phyloP scores from a whole-genome alignment of 768 basidiomycete species.

The Boletus bicolor region DNA sequence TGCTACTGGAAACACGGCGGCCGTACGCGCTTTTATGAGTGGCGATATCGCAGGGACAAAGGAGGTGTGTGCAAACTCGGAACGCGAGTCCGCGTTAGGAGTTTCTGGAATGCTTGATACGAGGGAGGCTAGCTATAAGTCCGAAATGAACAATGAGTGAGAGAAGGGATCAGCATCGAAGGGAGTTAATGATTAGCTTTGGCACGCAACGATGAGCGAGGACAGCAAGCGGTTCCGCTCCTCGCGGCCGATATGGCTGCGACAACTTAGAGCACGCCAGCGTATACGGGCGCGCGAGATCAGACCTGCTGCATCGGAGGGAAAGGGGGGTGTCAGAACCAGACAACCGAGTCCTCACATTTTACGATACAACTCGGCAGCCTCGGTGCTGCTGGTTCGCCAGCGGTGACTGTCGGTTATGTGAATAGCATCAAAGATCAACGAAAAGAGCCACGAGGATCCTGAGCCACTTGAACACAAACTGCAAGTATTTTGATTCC shows the following conservation, averaged over 20 bases:
- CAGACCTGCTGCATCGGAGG: constrained; percentile 3
- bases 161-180: constrained; percentile 35
- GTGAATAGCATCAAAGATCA: constrained; percentile 26
- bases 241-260: constrained; percentile 22
- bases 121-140: constrained; percentile 37
- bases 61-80: constrained; percentile 28
- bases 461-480: constrained; percentile 9
- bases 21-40: constrained; percentile 29
- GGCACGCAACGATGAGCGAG: constrained; percentile 27
- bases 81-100: constrained; percentile 30
- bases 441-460: constrained; percentile 10
- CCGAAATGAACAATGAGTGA: constrained; percentile 35
- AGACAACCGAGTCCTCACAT: constrained; percentile 21
- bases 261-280: constrained; percentile 5
- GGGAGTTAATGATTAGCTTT: constrained; percentile 34
- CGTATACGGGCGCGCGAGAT: constrained; percentile 1
- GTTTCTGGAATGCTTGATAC: constrained; percentile 28
- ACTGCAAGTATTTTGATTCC: constrained; percentile 26
- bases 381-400: constrained; percentile 9
- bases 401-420: constrained; percentile 17
- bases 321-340: neutral
- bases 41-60: constrained; percentile 28
- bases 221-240: constrained; percentile 28
- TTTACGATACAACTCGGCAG: constrained; percentile 7
- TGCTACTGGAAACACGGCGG: constrained; percentile 17